phyloP scores from a whole-genome alignment of 208 protist species.

The Acanthamoeba sp. region DNA sequence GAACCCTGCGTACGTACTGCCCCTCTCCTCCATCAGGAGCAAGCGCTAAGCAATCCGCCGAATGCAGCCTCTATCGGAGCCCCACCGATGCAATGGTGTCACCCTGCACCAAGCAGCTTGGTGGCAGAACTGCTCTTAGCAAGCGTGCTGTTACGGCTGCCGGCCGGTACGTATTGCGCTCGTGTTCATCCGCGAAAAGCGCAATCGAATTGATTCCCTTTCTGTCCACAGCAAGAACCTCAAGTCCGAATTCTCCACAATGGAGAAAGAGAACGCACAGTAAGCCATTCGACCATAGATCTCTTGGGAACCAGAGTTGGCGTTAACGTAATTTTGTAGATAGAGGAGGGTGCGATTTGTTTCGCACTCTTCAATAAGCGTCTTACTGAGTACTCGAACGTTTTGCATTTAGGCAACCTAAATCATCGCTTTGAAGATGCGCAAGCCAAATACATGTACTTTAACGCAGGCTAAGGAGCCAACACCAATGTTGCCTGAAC shows the following conservation, averaged over 20 bases:
- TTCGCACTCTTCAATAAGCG: no score
- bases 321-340: slow-evolving; percentile 6
- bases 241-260: not conserved
- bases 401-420: no score
- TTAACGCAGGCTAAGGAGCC: no score
- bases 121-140: not conserved
- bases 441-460: no score
- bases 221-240: not conserved
- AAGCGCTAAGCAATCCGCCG: no score
- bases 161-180: not conserved
- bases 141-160: slow-evolving; percentile 3
- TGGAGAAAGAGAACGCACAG: slow-evolving; percentile 25
- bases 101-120: slow-evolving; percentile 12
- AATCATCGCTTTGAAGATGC: no score
- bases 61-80: not conserved
- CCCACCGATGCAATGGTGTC: slow-evolving; percentile 26
- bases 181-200: not conserved
- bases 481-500: no score
- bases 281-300: no score
- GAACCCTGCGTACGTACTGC: slow-evolving; percentile 38
- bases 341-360: not conserved
- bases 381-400: no score
- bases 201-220: not conserved
- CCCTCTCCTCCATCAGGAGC: no score
- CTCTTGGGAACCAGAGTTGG: no score